Evolutionary conservation across 139 green algal genomes (phyloP), one percentile per base, ranked within the genome.

Genomic region (Mychonastes homosphaera): DNA sequence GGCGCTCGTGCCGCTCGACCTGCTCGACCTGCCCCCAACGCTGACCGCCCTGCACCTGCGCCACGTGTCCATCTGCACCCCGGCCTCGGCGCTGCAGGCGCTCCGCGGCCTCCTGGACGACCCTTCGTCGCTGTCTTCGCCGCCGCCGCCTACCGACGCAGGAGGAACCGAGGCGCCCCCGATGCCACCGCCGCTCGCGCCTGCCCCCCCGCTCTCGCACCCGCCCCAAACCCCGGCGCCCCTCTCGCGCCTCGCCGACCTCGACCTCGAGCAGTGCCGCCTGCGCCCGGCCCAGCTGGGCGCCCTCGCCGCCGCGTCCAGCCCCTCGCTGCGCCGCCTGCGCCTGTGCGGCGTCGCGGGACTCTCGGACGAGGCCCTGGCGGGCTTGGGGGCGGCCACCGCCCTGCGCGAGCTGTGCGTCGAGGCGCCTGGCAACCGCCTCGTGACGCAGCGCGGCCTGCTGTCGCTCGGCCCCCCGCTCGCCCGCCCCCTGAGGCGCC

Each of bases 21-120:
- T 67, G 2, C 38, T 52, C 24, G 10, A 47, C 8, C 51, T 67
- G 40, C 61, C 61, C 5, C 26, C 23, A 3, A 39, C 50, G 12
- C 61, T 67, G 18, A 61, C 50, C 3, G 29, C 30, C 5, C 51
- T 67, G 40, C 50, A 67, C 50, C 40, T 67, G 28, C 41, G 32
- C 3, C 38, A 67, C 15, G 33, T 67, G 10, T 50, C 60, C 30
- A 51, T 65, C 35, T 56, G 41, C 41, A n/a, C n/a, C n/a, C n/a
- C n/a, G n/a, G n/a, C n/a, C n/a, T n/a, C n/a, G n/a, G n/a, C n/a
- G n/a, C n/a, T n/a, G n/a, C n/a, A n/a, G n/a, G n/a, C n/a, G n/a
- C n/a, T n/a, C n/a, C n/a, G n/a, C n/a, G n/a, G n/a, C n/a, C n/a
- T n/a, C n/a, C n/a, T n/a, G n/a, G n/a, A n/a, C n/a, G n/a, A n/a